These are phyloP conservation scores for Aspergillus niger DNA, from an alignment of 2,329 filamentous ascomycete genomes.

Conservation along the genomic window DNA sequence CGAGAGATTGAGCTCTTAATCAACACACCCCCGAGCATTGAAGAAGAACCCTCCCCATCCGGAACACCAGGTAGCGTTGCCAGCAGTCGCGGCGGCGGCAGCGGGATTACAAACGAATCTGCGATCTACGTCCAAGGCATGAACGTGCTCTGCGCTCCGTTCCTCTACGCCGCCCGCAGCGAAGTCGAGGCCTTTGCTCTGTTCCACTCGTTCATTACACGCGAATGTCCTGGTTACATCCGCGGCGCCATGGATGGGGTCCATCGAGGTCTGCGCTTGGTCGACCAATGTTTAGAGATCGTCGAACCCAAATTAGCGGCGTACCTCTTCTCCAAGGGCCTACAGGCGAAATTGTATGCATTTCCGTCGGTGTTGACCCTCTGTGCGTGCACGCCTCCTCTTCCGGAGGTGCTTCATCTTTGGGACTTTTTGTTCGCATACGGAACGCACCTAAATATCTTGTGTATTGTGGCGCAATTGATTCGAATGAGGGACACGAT, in stretches of 20 bases:
- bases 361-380: slow-evolving; percentile 94
- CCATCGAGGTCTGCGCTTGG: slow-evolving; percentile 84
- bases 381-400: slow-evolving; percentile 90
- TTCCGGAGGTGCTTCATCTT: slow-evolving; percentile 87
- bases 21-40: slow-evolving; percentile 41
- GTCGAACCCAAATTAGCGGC: slow-evolving; percentile 85
- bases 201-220: slow-evolving; percentile 83
- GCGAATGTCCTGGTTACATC: slow-evolving; percentile 90
- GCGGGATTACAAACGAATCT: slow-evolving; percentile 58
- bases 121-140: slow-evolving; percentile 97
- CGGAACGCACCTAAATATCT: slow-evolving; percentile 87
- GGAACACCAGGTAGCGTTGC: slow-evolving; percentile 20
- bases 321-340: slow-evolving; percentile 80
- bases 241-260: slow-evolving; percentile 96
- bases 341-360: slow-evolving; percentile 92
- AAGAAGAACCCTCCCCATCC: slow-evolving; percentile 46
- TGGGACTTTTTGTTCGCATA: slow-evolving; percentile 99
- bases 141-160: slow-evolving; percentile 96
- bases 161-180: slow-evolving; percentile 89
- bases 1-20: slow-evolving; percentile 50
- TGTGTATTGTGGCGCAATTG: slow-evolving; percentile 95
- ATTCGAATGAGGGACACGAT: slow-evolving; percentile 85
- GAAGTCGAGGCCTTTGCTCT: slow-evolving; percentile 93
- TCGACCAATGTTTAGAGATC: slow-evolving; percentile 88
- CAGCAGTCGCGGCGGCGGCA: slow-evolving; percentile 19